Percentiles rank a stretch among this genome's conserved stretches.
Evolutionary conservation across 768 basidiomycete species (phyloP).

Genomic region (Serpula lacrymans): DNA sequence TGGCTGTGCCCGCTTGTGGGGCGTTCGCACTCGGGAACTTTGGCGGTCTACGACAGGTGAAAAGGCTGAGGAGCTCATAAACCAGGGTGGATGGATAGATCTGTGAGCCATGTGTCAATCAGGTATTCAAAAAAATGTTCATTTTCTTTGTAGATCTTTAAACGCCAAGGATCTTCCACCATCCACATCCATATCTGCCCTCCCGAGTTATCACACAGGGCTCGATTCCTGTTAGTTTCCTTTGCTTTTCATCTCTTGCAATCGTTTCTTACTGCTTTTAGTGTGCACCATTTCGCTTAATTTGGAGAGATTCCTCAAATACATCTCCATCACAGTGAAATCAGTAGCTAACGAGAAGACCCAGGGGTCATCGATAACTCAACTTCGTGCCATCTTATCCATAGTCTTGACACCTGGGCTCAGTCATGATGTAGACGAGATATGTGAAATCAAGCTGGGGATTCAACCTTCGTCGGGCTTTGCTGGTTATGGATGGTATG

Average conservation of each 20-base stretch:
- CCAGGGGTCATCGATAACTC: slow-evolving; percentile 43
- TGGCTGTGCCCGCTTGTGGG: slow-evolving; percentile 83
- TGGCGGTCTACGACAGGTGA: slow-evolving; percentile 76
- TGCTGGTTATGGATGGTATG: slow-evolving; percentile 52
- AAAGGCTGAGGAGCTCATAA: slow-evolving; percentile 73
- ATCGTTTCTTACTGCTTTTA: slow-evolving; percentile 16
- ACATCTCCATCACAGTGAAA: slow-evolving; percentile 48
- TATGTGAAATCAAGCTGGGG: slow-evolving; percentile 59
- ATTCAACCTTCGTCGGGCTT: slow-evolving; percentile 35
- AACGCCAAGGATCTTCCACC: slow-evolving; percentile 23
- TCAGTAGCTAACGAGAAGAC: slow-evolving; percentile 43
- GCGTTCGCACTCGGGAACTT: slow-evolving; percentile 77
- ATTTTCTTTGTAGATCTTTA: slow-evolving; percentile 16
- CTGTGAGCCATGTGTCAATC: slow-evolving; percentile 51
- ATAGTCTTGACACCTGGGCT: slow-evolving; percentile 66
- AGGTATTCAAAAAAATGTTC: not conserved
- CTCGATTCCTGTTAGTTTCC: slow-evolving; percentile 20
- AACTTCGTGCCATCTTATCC: slow-evolving; percentile 60
- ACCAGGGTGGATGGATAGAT: slow-evolving; percentile 69
- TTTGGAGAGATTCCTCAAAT: slow-evolving; percentile 49
- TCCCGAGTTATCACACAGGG: slow-evolving; percentile 15
- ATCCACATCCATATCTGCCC: slow-evolving; percentile 20
- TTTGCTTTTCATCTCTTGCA: slow-evolving; percentile 19
- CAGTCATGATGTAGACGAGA: slow-evolving; percentile 64
- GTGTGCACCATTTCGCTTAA: slow-evolving; percentile 49